Percentiles rank a stretch among this genome's conserved stretches.
Evolutionary conservation across 208 protist genomes (phyloP).

Genomic region (Crithidia acanthocephali): DNA sequence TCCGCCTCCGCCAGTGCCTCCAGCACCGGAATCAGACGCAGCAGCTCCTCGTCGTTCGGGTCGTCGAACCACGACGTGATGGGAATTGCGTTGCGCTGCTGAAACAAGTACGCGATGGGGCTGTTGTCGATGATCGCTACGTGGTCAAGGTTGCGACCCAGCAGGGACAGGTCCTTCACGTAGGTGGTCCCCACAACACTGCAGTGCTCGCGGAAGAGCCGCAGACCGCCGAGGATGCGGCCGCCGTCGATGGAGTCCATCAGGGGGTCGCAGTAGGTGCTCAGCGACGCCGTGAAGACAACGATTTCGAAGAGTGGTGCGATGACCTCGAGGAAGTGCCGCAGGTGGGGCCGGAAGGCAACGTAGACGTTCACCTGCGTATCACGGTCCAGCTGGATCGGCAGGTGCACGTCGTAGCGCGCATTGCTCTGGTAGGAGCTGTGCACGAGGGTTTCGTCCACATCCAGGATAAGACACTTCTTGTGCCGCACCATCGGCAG

Average conservation of each 20-base stretch:
- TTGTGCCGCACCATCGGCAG: constrained; percentile 43
- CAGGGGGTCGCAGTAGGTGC: constrained; percentile 81
- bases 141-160: constrained; percentile 80
- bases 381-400: constrained; percentile 60
- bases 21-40: constrained; percentile 76
- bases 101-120: constrained; percentile 90
- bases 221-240: constrained; percentile 57
- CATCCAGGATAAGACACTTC: constrained; percentile 87
- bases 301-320: constrained; percentile 85
- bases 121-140: constrained; percentile 91
- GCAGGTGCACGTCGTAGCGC: constrained; percentile 72
- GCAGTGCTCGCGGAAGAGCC: constrained; percentile 89
- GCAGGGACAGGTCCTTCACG: constrained; percentile 89
- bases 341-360: constrained; percentile 74
- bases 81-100: constrained; percentile 91
- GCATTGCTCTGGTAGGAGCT: constrained; percentile 69
- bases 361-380: constrained; percentile 83
- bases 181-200: constrained; percentile 78
- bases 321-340: constrained; percentile 79
- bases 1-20: constrained; percentile 66
- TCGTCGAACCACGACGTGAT: constrained; percentile 92
- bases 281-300: constrained; percentile 89
- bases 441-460: constrained; percentile 93
- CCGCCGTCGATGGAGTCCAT: constrained; percentile 78
- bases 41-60: constrained; percentile 65